These are phyloP conservation scores for Mycothermus thermophilus DNA, from an alignment of 495 filamentous ascomycete species.

Conservation along the genomic window DNA sequence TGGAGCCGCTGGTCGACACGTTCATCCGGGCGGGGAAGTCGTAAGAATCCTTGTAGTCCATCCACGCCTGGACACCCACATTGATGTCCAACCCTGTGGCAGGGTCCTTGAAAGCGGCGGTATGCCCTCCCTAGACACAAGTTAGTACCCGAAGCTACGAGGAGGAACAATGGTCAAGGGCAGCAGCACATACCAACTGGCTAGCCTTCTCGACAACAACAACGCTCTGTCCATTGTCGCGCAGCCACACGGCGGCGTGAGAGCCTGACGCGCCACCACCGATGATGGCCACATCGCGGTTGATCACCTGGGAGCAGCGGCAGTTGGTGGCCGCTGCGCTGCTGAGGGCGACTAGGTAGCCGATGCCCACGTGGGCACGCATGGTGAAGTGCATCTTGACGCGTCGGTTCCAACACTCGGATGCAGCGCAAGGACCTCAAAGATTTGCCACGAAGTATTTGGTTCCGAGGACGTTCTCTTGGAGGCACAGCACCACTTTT, in stretches of 20 bases:
- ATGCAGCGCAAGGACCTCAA: conserved; percentile 1
- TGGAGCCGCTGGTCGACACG: conserved; percentile 15
- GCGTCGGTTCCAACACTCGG: neutral
- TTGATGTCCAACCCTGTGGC: conserved; percentile 19
- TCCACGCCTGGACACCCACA: conserved; percentile 23
- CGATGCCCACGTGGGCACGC: conserved; percentile 1
- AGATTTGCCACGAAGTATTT: no score
- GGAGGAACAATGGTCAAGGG: conserved; percentile 1
- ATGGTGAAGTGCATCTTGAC: conserved; percentile 1
- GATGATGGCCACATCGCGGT: conserved; percentile 22
- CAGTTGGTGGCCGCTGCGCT: neutral
- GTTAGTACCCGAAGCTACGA: neutral
- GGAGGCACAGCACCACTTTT: no score
- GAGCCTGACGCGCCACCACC: conserved; percentile 34
- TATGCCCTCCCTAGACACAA: conserved; percentile 26
- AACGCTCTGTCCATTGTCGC: conserved; percentile 26
- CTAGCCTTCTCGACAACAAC: conserved; percentile 26
- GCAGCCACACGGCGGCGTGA: conserved; percentile 30
- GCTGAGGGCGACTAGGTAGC: neutral
- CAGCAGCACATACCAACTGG: conserved; percentile 18
- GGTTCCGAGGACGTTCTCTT: no score
- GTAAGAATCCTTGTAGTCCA: conserved; percentile 11
- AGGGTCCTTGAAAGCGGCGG: conserved; percentile 23
- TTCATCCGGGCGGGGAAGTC: conserved; percentile 23
- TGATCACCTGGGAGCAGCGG: neutral